Base-by-base conservation (phyloP, 257 asterid species). In the Misopates orontium region DNA sequence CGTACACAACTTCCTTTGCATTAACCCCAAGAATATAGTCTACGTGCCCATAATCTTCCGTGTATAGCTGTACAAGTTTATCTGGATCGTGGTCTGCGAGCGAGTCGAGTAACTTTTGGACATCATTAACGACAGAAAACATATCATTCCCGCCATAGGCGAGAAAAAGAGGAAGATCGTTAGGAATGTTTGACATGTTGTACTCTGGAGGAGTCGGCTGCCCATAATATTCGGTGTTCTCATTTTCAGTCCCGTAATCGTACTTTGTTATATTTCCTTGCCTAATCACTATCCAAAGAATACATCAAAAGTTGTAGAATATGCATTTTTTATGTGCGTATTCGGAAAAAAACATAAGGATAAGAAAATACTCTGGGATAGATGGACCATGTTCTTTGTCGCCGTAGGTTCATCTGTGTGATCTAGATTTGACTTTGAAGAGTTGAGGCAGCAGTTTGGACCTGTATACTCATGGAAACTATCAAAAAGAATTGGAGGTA, bases 361-460 rank as follows among this genome's bases (percentile, higher is more conserved):
- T 6, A 24, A 10, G 14, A 10, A 50, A 77, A 60, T 79, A 79
- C 87, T 78, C 39, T 82, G 87, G 44, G 82, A 69, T 7, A 80
- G 53, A 61, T 82, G 87, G 18, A 82, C 66, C 80, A 82, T 64
- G 75, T 77, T 82, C 76, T 77, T 79, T 23, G 82, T 82, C 24
- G 96, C 76, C 0, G 96, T 88, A 57, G 96, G 83, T 52, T 89
- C n/a, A n/a, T n/a, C 85, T 52, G 72, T 82, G 67, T 75, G 78
- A 20, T 52, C 61, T 1, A 82, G 79, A 60, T 53, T 67, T 15
- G 82, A 56, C 8, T 18, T 72, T 53, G 96, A 86, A 57, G 91
- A 6, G 28, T 58, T 58, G 44, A 58, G 64, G 25, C 64, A 58
- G 49, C 96, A 89, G 61, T 89, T 89, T 7, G 85, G 90, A 4